phyloP scores from a whole-genome alignment of 2,329 filamentous ascomycete species.

The Ceratocystis cubensis region DNA sequence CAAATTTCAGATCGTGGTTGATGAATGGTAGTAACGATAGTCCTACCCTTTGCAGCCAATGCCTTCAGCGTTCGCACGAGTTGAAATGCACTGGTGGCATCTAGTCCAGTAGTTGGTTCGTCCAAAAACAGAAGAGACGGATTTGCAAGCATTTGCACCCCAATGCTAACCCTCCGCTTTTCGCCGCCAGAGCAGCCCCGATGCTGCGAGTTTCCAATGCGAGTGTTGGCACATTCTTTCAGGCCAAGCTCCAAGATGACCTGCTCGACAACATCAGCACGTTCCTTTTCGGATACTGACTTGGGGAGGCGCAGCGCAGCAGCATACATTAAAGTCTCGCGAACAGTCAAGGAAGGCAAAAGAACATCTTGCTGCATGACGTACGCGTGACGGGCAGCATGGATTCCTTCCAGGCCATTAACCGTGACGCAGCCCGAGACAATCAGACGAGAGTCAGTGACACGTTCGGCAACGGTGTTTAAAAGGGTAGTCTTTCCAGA shows the following conservation, averaged over 20 bases:
- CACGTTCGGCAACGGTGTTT: constrained; percentile 58
- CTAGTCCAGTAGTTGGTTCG: constrained; percentile 65
- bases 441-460: constrained; percentile 41
- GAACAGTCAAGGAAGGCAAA: constrained; percentile 58
- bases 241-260: constrained; percentile 64
- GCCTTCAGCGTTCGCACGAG: constrained; percentile 57
- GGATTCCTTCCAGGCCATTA: constrained; percentile 44
- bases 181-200: constrained; percentile 70
- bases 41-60: constrained; percentile 55
- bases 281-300: constrained; percentile 45
- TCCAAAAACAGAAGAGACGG: constrained; percentile 67
- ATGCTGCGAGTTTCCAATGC: constrained; percentile 57
- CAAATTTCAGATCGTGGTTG: constrained; percentile 70
- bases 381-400: constrained; percentile 50
- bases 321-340: constrained; percentile 62
- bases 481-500: constrained; percentile 61
- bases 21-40: constrained; percentile 62
- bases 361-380: constrained; percentile 68
- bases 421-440: constrained; percentile 47
- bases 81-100: constrained; percentile 65
- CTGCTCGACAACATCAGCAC: constrained; percentile 55
- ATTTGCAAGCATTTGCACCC: constrained; percentile 66
- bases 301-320: constrained; percentile 58
- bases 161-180: constrained; percentile 63
- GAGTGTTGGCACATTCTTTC: constrained; percentile 64